Conservation (phyloP, 2,329 filamentous ascomycete genomes). For the Pseudogymnoascus verrucosus region DNA sequence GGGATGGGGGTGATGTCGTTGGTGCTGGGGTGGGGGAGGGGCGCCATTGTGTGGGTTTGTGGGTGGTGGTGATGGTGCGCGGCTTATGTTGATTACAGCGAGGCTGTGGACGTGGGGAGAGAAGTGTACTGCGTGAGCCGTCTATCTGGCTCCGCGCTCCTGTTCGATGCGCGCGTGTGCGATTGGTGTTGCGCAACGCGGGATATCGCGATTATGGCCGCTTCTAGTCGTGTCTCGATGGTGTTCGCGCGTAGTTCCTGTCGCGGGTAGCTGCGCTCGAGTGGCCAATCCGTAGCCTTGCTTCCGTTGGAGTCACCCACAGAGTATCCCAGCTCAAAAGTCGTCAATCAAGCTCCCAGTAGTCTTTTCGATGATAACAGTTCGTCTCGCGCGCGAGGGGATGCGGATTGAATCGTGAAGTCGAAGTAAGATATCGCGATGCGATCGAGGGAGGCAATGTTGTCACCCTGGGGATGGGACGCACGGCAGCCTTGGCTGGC, state of each 20-base stretch:
- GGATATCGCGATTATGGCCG: background rate
- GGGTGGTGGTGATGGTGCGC: background rate
- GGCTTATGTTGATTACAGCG: background rate
- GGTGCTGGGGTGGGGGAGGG: slow-evolving; percentile 8
- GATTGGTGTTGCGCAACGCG: background rate
- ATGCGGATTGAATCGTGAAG: background rate
- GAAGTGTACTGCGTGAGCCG: background rate
- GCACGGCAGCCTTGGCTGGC: background rate
- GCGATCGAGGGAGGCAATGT: background rate
- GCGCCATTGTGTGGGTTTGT: background rate
- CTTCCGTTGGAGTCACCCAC: background rate
- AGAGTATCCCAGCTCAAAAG: background rate
- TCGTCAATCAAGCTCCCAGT: background rate
- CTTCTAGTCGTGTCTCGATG: background rate
- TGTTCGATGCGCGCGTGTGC: background rate
- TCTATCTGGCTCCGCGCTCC: background rate
- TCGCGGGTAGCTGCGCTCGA: background rate
- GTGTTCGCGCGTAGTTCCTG: background rate
- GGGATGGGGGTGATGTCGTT: slow-evolving; percentile 42
- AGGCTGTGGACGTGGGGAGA: background rate
- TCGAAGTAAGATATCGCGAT: background rate
- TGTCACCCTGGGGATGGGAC: background rate
- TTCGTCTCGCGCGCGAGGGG: background rate
- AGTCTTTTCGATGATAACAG: background rate
- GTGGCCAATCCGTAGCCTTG: background rate